Base-by-base conservation (phyloP, 2,329 filamentous ascomycete genomes). In the Elsinoe arachidis region DNA sequence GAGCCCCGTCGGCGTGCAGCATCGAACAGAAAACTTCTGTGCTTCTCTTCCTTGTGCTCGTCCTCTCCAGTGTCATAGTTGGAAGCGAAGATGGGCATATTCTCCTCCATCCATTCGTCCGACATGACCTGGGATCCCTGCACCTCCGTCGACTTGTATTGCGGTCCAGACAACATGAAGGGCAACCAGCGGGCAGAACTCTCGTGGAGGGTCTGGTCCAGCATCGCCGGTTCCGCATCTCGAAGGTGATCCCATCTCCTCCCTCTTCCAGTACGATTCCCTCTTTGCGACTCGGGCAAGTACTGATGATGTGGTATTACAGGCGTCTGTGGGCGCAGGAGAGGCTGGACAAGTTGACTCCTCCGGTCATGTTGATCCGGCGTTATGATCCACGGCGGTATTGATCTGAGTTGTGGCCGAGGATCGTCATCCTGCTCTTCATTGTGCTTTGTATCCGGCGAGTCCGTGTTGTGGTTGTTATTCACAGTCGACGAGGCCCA, bases 11-110 rank as follows among this genome's bases (percentile, higher is more conserved):
- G 74, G 63, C 78, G 77, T 19, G 70, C 69, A 10, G 71, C 69
- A 59, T 66, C 75, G 58, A 77, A 72, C 52, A 78, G 79, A 62
- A 78, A 77, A 43, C 75, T 74, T 61, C 71, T 75, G 59, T 73
- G 68, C 52, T 75, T 74, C 60, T 78, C 71, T 46, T 72, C 73
- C 59, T 75, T 73, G 37, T 79, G 74, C 26, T 79, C 76, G 58
- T 77, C 72, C 61, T 82, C 78, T 23, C 77, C 75, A 44, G 77
- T 77, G 46, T 80, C 71, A 81, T 82, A 86, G 14, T 69, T 71
- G 35, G 69, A 67, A 57, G 73, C 69, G 33, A 75, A 69, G 56
- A 77, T 73, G 3, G 75, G 71, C 67, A 78, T 69, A 64, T 79
- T 76, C 63, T 74, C 70, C 58, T 72, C 70, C 69, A 78, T 73